Evolutionary conservation across 2,329 filamentous ascomycete species (phyloP).

Genomic region (Paecilomyces formosus): DNA sequence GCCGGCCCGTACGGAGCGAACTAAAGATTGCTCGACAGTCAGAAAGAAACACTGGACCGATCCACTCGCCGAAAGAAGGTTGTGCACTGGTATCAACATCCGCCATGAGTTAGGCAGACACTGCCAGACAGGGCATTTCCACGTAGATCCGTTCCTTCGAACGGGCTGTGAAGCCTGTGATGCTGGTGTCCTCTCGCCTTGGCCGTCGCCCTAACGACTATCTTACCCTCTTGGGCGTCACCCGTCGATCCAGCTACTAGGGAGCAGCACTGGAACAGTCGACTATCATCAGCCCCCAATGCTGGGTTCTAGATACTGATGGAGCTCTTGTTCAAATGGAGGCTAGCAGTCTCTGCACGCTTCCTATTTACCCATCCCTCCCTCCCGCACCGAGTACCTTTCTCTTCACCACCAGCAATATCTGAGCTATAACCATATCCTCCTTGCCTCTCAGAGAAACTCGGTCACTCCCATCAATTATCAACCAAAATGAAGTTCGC

Average conservation of each 20-base stretch:
- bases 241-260: neutral
- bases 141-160: neutral
- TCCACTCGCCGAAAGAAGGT: neutral
- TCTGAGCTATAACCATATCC: neutral
- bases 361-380: conserved; percentile 3
- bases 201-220: neutral
- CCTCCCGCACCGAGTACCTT: neutral
- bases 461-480: neutral
- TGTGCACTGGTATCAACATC: neutral
- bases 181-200: neutral
- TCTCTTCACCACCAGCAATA: neutral
- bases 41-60: neutral
- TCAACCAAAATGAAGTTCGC: conserved; percentile 20
- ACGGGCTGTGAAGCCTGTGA: neutral
- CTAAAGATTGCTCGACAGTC: neutral
- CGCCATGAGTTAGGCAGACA: neutral
- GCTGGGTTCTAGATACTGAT: conserved; percentile 14
- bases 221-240: neutral
- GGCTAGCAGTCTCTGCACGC: neutral
- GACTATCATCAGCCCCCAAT: conserved; percentile 10
- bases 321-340: neutral
- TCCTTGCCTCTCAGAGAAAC: neutral
- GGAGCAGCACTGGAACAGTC: neutral
- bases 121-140: neutral
- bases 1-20: neutral